phyloP scores from a whole-genome alignment of 2,329 filamentous ascomycete genomes.

The Penicillium crustosum region DNA sequence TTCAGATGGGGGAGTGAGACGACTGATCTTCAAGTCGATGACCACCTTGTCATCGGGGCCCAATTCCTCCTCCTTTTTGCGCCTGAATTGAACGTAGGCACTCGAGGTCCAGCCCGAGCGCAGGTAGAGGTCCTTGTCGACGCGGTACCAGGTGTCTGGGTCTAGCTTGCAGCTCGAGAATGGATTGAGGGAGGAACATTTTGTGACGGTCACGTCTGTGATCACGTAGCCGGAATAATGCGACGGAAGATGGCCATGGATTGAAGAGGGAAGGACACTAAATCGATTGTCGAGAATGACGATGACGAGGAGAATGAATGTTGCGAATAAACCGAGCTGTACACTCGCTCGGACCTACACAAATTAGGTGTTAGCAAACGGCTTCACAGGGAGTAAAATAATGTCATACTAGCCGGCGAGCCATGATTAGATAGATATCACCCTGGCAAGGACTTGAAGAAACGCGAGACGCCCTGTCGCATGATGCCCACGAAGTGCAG shows the following conservation, averaged over 20 bases:
- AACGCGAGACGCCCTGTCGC: conserved; percentile 30
- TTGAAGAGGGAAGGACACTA: conserved; percentile 76
- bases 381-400: not conserved
- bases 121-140: conserved; percentile 88
- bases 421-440: conserved; percentile 38
- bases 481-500: conserved; percentile 28
- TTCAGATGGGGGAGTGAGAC: conserved; percentile 64
- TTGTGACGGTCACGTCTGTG: conserved; percentile 77
- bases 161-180: conserved; percentile 77
- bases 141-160: conserved; percentile 70
- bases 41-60: conserved; percentile 72
- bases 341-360: conserved; percentile 63
- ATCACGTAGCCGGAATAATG: conserved; percentile 83
- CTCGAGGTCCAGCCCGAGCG: conserved; percentile 69
- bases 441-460: conserved; percentile 33
- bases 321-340: conserved; percentile 68
- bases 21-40: conserved; percentile 72
- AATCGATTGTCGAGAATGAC: conserved; percentile 87
- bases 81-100: conserved; percentile 78
- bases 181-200: conserved; percentile 71
- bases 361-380: conserved; percentile 3
- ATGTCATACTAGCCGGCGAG: conserved; percentile 44
- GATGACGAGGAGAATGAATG: conserved; percentile 68
- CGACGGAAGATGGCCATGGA: conserved; percentile 82
- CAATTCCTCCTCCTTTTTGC: conserved; percentile 84